Evolutionary conservation across 2,329 filamentous ascomycete genomes (phyloP).

Genomic region (Acrodontium crateriforme): DNA sequence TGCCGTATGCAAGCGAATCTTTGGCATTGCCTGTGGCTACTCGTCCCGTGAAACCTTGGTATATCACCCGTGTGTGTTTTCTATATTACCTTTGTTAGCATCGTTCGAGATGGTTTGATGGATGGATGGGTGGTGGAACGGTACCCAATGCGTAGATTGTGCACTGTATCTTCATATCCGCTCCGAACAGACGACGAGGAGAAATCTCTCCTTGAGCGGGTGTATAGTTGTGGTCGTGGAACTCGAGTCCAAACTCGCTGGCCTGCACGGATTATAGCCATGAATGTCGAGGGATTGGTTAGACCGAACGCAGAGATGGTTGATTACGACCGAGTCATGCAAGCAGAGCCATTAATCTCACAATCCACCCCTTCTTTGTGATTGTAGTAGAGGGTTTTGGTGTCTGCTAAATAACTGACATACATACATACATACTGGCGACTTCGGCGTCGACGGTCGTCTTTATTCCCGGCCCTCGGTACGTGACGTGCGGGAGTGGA

Average conservation of each 20-base stretch:
- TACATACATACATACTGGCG: too few species aligned
- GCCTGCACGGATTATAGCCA: background rate
- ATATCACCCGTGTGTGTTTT: slow-evolving; percentile 51
- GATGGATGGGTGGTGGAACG: background rate
- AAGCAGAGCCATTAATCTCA: slow-evolving; percentile 6
- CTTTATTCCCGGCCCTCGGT: too few species aligned
- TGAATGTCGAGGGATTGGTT: background rate
- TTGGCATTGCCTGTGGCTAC: slow-evolving; percentile 62
- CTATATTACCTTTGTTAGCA: too few species aligned
- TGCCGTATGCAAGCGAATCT: slow-evolving; percentile 65
- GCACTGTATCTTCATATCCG: slow-evolving; percentile 47
- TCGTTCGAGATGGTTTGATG: background rate
- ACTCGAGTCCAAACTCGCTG: slow-evolving; percentile 1
- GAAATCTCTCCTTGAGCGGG: slow-evolving; percentile 12
- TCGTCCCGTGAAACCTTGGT: slow-evolving; percentile 57
- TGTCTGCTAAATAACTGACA: too few species aligned
- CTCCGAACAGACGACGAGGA: slow-evolving; percentile 17
- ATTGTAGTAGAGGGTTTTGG: too few species aligned
- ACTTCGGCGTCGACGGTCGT: too few species aligned
- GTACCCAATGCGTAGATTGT: slow-evolving; percentile 55
- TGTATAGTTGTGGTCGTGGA: too few species aligned
- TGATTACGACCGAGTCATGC: slow-evolving; percentile 7
- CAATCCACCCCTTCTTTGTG: too few species aligned
- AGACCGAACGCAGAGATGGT: background rate
- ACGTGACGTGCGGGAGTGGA: too few species aligned